Conservation (phyloP, 1,284 basidiomycete genomes). For the Chiua sp. region DNA sequence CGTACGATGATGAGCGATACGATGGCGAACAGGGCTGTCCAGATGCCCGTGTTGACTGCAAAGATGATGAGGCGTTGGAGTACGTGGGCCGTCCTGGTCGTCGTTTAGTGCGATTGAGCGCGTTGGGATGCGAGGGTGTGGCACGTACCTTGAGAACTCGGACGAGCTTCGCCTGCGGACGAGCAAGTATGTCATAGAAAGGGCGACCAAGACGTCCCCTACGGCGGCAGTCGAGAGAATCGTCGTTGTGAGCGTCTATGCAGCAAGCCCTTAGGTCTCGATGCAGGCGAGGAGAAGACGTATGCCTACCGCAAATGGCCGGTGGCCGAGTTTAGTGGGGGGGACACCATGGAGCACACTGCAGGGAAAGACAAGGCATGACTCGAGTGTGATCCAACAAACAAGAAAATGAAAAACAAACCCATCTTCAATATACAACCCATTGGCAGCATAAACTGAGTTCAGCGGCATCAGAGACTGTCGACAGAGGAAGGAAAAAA, state of each 20-base stretch:
- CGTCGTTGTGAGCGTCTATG: neutral
- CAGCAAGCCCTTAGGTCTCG: neutral
- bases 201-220: conserved; percentile 9
- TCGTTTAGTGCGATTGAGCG: too few relatives aligned
- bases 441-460: neutral
- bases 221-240: neutral
- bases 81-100: conserved; percentile 12
- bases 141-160: neutral
- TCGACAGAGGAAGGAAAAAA: neutral
- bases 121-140: too few relatives aligned
- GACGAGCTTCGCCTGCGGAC: neutral
- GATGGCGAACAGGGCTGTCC: conserved; percentile 20
- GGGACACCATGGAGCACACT: conserved; percentile 1
- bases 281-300: neutral
- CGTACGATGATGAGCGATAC: conserved; percentile 17
- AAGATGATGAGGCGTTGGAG: conserved; percentile 23
- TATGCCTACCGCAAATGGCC: neutral
- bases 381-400: too few relatives aligned
- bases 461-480: neutral
- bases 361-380: too few relatives aligned
- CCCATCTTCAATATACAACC: neutral
- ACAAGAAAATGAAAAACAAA: neutral
- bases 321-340: neutral
- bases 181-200: conserved; percentile 11
- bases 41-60: conserved; percentile 18